Percentiles rank a stretch among this genome's conserved stretches.
These are phyloP conservation scores for Balakata baccata DNA, from an alignment of 345 rosid species.

Conservation along the genomic window DNA sequence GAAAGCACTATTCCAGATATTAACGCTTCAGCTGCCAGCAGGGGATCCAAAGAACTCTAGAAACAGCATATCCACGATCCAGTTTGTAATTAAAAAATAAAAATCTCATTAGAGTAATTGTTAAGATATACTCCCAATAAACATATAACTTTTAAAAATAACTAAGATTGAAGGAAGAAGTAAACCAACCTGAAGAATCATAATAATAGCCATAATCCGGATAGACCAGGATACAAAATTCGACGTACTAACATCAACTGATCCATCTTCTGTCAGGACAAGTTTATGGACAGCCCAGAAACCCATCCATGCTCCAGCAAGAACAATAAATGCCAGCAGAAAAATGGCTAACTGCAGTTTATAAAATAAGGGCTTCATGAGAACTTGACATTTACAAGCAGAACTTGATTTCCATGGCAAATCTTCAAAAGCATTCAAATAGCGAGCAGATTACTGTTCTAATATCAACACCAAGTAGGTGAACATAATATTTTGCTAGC, in stretches of 20 bases:
- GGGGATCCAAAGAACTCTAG: constrained; percentile 82
- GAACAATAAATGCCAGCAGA: constrained; percentile 59
- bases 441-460: no score
- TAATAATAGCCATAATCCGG: constrained; percentile 54
- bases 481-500: no score
- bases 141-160: no score
- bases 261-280: constrained; percentile 80
- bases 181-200: constrained; percentile 74
- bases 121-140: not conserved
- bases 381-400: not conserved
- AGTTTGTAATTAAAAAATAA: constrained; percentile 7
- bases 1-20: constrained; percentile 49
- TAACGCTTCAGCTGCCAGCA: constrained; percentile 62
- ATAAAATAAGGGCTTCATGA: no score
- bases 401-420: no score
- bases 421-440: no score
- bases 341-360: constrained; percentile 43
- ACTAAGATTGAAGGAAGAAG: not conserved
- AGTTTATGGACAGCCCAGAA: constrained; percentile 87
- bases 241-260: constrained; percentile 67
- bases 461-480: no score
- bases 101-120: not conserved
- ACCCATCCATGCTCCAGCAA: constrained; percentile 95
- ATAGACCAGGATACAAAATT: constrained; percentile 79
- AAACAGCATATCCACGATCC: constrained; percentile 20